These are phyloP conservation scores for Gossypium thurberi DNA, from an alignment of 345 rosid genomes.

Conservation along the genomic window DNA sequence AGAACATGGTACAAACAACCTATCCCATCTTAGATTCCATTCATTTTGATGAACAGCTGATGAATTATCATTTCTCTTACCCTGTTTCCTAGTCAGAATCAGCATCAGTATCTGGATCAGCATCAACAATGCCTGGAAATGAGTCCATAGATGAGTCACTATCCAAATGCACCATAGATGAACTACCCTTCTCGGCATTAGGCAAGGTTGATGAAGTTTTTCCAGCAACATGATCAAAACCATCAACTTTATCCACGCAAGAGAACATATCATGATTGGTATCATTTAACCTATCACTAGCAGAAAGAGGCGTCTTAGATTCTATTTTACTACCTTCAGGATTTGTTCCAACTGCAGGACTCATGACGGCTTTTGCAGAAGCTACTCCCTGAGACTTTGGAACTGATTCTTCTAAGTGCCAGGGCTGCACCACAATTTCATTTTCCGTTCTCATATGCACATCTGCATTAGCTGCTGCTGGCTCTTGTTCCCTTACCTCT, in stretches of 20 bases:
- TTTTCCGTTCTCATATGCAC: conserved; percentile 16
- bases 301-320: not conserved
- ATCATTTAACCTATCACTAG: not conserved
- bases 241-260: conserved; percentile 12
- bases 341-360: conserved; percentile 11
- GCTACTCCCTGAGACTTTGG: conserved; percentile 23
- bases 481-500: conserved; percentile 20
- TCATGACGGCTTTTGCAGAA: conserved; percentile 18
- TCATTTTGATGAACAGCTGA: not conserved
- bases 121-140: conserved; percentile 41
- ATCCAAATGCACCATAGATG: conserved; percentile 15
- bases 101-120: conserved; percentile 49
- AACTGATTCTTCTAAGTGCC: conserved; percentile 21
- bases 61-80: not conserved
- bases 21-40: not conserved
- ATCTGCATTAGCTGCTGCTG: conserved; percentile 18
- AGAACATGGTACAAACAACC: not conserved
- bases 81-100: conserved; percentile 18
- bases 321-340: conserved; percentile 7
- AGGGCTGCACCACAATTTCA: conserved; percentile 25
- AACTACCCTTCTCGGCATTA: conserved; percentile 18
- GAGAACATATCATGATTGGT: conserved; percentile 9
- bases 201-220: not conserved
- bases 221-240: not conserved
- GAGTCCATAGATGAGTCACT: conserved; percentile 31